phyloP scores from a whole-genome alignment of 306 rosid species.

The Oemleria cerasiformis region DNA sequence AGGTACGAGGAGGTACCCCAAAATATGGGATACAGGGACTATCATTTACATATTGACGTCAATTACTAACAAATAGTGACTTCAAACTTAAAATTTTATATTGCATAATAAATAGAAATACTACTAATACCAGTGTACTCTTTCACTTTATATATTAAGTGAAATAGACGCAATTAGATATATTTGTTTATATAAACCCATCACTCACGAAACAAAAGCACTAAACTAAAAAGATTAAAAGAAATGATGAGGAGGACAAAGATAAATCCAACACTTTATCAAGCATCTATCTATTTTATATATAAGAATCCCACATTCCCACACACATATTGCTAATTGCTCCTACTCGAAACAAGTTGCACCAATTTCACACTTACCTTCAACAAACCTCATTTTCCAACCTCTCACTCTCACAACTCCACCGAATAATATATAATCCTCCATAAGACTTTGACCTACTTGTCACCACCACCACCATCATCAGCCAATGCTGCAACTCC shows the following conservation, averaged over 20 bases:
- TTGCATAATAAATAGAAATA: too few species aligned
- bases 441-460: conserved; percentile 11
- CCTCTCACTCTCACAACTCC: background rate
- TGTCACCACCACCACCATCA: background rate
- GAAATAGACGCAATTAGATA: background rate
- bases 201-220: conserved; percentile 13
- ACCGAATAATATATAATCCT: background rate
- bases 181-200: conserved; percentile 13
- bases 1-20: too few species aligned
- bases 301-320: conserved; percentile 10
- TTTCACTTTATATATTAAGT: too few species aligned
- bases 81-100: too few species aligned
- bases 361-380: conserved; percentile 14
- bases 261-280: conserved; percentile 23
- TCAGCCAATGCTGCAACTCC: conserved; percentile 26
- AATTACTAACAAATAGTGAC: too few species aligned
- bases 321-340: conserved; percentile 7
- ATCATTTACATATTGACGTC: too few species aligned
- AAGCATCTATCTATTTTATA: background rate
- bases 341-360: conserved; percentile 14
- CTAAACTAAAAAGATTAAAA: conserved; percentile 7
- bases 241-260: conserved; percentile 6
- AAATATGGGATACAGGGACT: too few species aligned
- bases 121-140: too few species aligned
- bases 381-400: background rate